Evolutionary conservation across 139 green algal genomes (phyloP), one percentile per base, ranked within the genome.

Genomic region (Chlorella sp.): DNA sequence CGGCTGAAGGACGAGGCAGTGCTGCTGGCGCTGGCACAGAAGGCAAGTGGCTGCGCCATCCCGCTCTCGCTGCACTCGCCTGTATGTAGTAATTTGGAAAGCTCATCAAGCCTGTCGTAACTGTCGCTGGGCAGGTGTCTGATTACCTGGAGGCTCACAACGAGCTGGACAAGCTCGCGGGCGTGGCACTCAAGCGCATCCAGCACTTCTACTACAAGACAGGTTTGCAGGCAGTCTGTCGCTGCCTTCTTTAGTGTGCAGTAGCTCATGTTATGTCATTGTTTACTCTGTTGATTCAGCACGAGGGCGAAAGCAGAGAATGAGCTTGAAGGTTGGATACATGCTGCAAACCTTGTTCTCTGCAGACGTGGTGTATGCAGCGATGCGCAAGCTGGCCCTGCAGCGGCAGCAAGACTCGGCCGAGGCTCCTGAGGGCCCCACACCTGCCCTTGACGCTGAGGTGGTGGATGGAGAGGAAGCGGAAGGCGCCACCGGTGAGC

Each of bases 151-250:
- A 51, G 36, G 80, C 74, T 17, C 63, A 69, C 21, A 64, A 32
- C 23, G 86, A 93, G 60, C 78, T 75, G 4, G 69, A 78, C 28
- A 78, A 81, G 30, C 84, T 92, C 44, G 81, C 92, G 25, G 87
- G 88, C 30, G 84, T 98, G 30, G 89, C 93, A 4, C 91, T 98
- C 67, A 92, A 95, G 34, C 91, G 95, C 39, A 87, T 99, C 38
- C 97, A 99, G 91, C 97, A 99, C 91, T 89, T 99, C 9, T 99
- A 99, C 92, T 98, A 97, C 94, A 99, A 99, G 93, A 94, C 90
- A 6, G 87, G 83, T 39, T 12, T 82, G 0, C 51, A 17, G 44
- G 11, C 44, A 55, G 44, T 7, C 11, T 7, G 44, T 11, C 7
- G 44, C 44, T 94, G 85, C n/a, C n/a, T n/a, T n/a, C n/a, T n/a